Percentiles rank a stretch among this genome's conserved stretches.
These are phyloP conservation scores for Pseudisothecium myosuroides DNA, from an alignment of 225 moss, liverwort and hornwort genomes.

Conservation along the genomic window DNA sequence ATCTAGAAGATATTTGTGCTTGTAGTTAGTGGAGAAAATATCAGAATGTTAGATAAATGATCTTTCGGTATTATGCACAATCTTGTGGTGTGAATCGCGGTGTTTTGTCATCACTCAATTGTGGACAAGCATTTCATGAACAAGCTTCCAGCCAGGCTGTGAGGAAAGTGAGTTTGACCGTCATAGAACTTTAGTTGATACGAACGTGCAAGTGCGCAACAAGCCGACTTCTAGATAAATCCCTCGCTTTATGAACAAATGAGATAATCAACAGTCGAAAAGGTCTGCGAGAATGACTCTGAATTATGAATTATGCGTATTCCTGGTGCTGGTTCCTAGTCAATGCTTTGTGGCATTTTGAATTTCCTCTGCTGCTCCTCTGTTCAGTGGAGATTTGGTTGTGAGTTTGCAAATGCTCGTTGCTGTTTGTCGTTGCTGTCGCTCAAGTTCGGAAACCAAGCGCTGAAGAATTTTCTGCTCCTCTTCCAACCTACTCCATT, in stretches of 20 bases:
- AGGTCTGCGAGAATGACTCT: not conserved
- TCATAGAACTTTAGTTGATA: not conserved
- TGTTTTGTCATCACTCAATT: not conserved
- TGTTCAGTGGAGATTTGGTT: not conserved
- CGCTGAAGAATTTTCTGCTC: slow-evolving; percentile 36
- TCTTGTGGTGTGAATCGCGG: not conserved
- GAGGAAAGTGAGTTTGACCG: not conserved
- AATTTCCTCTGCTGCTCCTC: not conserved
- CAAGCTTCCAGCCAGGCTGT: not conserved
- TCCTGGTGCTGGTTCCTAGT: not conserved
- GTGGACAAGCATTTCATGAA: not conserved
- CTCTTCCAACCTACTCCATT: slow-evolving; percentile 26
- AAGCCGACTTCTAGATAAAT: not conserved
- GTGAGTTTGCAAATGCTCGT: not conserved
- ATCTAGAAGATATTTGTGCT: not conserved
- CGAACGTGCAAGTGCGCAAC: not conserved
- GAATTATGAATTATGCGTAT: not conserved
- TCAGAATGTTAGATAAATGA: not conserved
- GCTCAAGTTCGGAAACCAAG: slow-evolving; percentile 28
- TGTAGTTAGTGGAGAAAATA: not conserved
- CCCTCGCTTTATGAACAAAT: not conserved
- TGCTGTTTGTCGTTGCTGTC: not conserved
- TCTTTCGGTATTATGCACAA: not conserved
- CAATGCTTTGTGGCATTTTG: not conserved
- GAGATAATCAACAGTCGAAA: not conserved